A percentile compares a stretch with the other conserved stretches of the same genome.
These are phyloP conservation scores for Triangularia verruculosa DNA, from an alignment of 2,329 filamentous ascomycete species.

Conservation along the genomic window DNA sequence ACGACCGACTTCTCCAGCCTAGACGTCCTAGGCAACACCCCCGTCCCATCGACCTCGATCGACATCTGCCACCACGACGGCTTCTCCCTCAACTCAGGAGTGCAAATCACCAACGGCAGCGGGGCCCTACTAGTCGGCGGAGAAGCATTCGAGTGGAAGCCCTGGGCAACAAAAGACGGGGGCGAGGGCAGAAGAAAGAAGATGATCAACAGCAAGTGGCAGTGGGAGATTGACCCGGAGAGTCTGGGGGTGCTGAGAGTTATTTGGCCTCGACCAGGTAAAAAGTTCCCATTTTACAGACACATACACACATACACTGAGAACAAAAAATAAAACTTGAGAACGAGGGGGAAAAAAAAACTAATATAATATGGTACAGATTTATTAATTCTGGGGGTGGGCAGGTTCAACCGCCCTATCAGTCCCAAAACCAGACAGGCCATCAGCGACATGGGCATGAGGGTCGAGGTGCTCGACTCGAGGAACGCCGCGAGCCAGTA, in stretches of 20 bases:
- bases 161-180: slow-evolving; percentile 50
- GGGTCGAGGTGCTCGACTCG: slow-evolving; percentile 87
- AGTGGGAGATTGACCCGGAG: slow-evolving; percentile 71
- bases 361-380: slow-evolving; percentile 48
- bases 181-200: slow-evolving; percentile 38
- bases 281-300: slow-evolving; percentile 31
- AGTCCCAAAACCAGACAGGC: slow-evolving; percentile 69
- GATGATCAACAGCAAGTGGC: slow-evolving; percentile 72
- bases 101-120: slow-evolving; percentile 64
- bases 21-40: slow-evolving; percentile 74
- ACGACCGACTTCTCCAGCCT: slow-evolving; percentile 67
- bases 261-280: slow-evolving; percentile 87
- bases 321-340: no score
- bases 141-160: slow-evolving; percentile 85
- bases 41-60: slow-evolving; percentile 75
- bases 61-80: slow-evolving; percentile 80
- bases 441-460: slow-evolving; percentile 75
- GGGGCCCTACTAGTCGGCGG: slow-evolving; percentile 79
- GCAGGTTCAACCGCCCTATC: slow-evolving; percentile 70
- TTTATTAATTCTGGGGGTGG: slow-evolving; percentile 84
- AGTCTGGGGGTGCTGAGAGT: slow-evolving; percentile 73
- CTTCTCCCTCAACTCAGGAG: slow-evolving; percentile 81
- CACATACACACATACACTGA: background rate
- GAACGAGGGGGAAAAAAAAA: background rate
- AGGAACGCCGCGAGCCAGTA: slow-evolving; percentile 92